phyloP scores from a whole-genome alignment of 208 protist genomes.

The Wallacemonas rigidus region DNA sequence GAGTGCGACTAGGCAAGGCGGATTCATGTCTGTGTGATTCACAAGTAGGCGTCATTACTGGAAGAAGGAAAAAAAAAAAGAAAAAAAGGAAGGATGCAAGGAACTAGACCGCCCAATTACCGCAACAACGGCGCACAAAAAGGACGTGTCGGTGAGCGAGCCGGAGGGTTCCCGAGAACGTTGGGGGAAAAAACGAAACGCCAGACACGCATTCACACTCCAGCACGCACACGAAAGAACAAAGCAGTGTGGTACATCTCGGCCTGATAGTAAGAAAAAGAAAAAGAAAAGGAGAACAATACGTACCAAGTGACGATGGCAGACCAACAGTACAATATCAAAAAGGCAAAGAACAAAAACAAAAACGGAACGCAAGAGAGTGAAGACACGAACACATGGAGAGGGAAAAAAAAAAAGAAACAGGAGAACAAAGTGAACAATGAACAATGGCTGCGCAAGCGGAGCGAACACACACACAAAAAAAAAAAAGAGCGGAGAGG shows the following conservation, averaged over 20 bases:
- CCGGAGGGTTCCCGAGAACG: too few relatives aligned
- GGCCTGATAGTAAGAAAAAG: not conserved
- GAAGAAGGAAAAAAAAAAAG: not conserved
- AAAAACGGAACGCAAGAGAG: slow-evolving; percentile 10
- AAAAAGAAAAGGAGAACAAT: slow-evolving; percentile 10
- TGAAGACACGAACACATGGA: not conserved
- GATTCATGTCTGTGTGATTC: too few relatives aligned
- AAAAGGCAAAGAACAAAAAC: slow-evolving; percentile 5
- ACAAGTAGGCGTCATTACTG: not conserved
- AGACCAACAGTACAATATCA: not conserved
- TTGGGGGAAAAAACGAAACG: too few relatives aligned
- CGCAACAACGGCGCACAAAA: slow-evolving; percentile 12
- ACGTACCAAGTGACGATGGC: not conserved
- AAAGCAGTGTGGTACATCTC: too few relatives aligned
- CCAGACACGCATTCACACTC: too few relatives aligned
- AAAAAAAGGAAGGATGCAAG: slow-evolving; percentile 11
- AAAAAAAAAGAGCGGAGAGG: too few relatives aligned
- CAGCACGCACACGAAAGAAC: too few relatives aligned
- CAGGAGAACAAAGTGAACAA: too few relatives aligned
- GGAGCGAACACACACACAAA: too few relatives aligned
- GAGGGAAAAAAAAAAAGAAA: too few relatives aligned
- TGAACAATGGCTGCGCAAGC: too few relatives aligned
- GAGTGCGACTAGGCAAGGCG: too few relatives aligned
- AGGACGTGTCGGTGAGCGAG: not conserved
- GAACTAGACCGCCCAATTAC: not conserved